phyloP scores from a whole-genome alignment of 1,139 yeast genomes.

The Yamadazyma pseudoaaseri region DNA sequence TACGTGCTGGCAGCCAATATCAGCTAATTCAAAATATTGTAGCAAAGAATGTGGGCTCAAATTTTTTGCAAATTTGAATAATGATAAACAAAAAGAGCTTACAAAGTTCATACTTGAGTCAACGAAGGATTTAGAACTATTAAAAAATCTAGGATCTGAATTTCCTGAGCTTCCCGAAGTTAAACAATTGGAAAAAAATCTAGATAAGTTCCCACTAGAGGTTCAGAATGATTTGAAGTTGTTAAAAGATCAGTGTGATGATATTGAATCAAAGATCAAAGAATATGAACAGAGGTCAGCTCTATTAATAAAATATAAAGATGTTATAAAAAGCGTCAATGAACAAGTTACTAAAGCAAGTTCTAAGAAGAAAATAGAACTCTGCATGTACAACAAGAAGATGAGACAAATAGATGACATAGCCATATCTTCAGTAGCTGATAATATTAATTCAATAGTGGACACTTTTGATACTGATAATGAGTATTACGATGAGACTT shows the following conservation, averaged over 20 bases:
- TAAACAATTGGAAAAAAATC: conserved; percentile 22
- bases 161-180: conserved; percentile 45
- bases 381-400: conserved; percentile 13
- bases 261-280: conserved; percentile 20
- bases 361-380: conserved; percentile 21
- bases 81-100: conserved; percentile 4
- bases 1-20: conserved; percentile 61
- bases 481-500: conserved; percentile 29
- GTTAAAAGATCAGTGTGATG: conserved; percentile 21
- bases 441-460: conserved; percentile 18
- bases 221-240: conserved; percentile 22
- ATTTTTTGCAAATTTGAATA: conserved; percentile 38
- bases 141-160: conserved; percentile 25
- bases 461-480: conserved; percentile 15
- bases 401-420: conserved; percentile 8
- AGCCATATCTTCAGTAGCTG: conserved; percentile 12
- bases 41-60: conserved; percentile 65
- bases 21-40: conserved; percentile 65
- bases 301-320: conserved; percentile 32
- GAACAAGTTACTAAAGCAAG: conserved; percentile 24
- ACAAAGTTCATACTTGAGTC: conserved; percentile 16
- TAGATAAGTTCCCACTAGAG: conserved; percentile 28
- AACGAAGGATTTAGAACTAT: conserved; percentile 13
- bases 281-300: conserved; percentile 17
- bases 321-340: conserved; percentile 35